Evolutionary conservation across 139 green algal genomes (phyloP), one percentile per base, ranked within the genome.

Genomic region (Chlamydomonas asymmetrica): DNA sequence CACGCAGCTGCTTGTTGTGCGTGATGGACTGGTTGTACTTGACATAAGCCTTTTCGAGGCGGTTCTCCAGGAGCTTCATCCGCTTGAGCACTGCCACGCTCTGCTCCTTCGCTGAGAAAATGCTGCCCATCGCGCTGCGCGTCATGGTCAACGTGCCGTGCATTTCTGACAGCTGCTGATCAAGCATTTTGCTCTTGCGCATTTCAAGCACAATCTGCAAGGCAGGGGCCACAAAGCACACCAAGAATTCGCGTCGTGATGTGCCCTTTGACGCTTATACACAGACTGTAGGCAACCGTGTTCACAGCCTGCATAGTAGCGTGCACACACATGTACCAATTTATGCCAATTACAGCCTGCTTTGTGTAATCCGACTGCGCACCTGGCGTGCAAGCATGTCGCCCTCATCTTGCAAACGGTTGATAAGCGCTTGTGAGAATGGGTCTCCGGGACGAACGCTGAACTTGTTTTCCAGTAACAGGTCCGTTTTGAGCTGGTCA

Each of bases 401-500:
- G 6, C 77, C 84, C 71, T 86, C 80, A 77, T 87, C 82, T 68
- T 88, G 84, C 56, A 90, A 69, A 3, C 62, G 40, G 52, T 81
- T 84, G 48, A 88, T 88, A 27, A 84, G 82, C 5, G 78, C 69
- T 49, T 82, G 78, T 1, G 81, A 70, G 39, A 74, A 81, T 2
- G 78, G 61, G 56, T 86, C 79, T 16, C 79, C 64, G n/a, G 91
- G 91, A 31, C 84, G 79, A 7, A 95, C 87, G 65, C 87, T 94
- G 76, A 95, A 96, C 72, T 94, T 96, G 76, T 97, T 98, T 70
- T 96, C 92, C 38, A 97, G 71, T 63, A 95, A 73, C 70, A 98
- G 72, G 63, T 97, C 92, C 73, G 97, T 90, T 80, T 97, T 97
- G 2, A 98, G 85, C 71, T 88, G 80, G 50, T 87, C 78, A 81